Base-by-base conservation (phyloP, 176 grass and related monocot genomes). In the Bromus sterilis region DNA sequence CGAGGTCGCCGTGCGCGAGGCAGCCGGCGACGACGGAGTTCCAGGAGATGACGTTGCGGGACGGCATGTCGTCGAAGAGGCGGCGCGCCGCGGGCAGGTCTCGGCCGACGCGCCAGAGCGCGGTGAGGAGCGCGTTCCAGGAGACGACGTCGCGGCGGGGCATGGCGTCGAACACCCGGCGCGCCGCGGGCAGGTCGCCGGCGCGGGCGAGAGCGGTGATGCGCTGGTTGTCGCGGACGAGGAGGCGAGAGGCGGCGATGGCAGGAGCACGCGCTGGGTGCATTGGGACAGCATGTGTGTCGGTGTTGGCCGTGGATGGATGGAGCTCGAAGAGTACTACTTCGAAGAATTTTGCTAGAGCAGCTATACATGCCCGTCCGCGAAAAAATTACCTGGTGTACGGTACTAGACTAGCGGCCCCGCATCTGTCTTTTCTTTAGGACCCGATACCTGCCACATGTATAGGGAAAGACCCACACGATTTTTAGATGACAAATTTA, bases 61-160 rank as follows among this genome's bases (percentile, higher is more conserved):
- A 70, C 14, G 89, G 94, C 87, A 97, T 94, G 37, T 57, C 77
- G 65, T 90, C 76, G 65, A 97, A 97, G 76, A 97, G 76, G 40
- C 82, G 31, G 73, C 81, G 86, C 56, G 89, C 79, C 18, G 85
- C 91, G 66, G 71, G 53, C 29, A 94, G 78, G 74, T 88, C 85
- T 25, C 61, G 87, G n/a, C 86, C 81, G 53, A 83, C 93, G 70
- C 85, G 85, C 94, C 94, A 97, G 41, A 90, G 85, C 51, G 87
- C 91, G 11, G 89, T 94, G 72, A 97, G 36, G 76, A 92, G 87
- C 36, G 94, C 89, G 36, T 97, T 97, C 91, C 94, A 94, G 67
- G 91, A 87, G 39, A 97, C 91, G 56, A 88, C 82, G 66, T 97
- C 89, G 57, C 91, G 89, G 66, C 80, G 53, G 33, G 80, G 77